Evolutionary conservation across 805 yeast genomes (phyloP).

Genomic region (Metschnikowia corniflorae): DNA sequence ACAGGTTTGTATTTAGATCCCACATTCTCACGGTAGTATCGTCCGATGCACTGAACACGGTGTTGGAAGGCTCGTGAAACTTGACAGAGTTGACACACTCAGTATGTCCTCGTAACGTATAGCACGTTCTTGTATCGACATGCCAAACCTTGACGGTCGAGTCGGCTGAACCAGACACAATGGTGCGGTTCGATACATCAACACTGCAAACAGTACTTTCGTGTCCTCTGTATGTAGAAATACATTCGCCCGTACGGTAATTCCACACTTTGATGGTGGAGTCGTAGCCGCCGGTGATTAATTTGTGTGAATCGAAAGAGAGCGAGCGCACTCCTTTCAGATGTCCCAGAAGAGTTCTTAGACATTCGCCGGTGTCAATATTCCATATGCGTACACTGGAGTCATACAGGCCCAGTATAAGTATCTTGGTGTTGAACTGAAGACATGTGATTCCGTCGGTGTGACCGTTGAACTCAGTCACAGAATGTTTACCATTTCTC

Average conservation of each 20-base stretch:
- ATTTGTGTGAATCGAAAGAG: constrained; percentile 81
- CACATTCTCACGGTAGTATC: constrained; percentile 93
- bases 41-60: constrained; percentile 84
- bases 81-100: constrained; percentile 92
- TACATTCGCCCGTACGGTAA: constrained; percentile 89
- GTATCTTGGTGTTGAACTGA: constrained; percentile 69
- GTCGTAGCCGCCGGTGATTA: constrained; percentile 90
- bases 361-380: constrained; percentile 68
- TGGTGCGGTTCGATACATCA: constrained; percentile 73
- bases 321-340: constrained; percentile 81
- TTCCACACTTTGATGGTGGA: constrained; percentile 94
- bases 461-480: constrained; percentile 73
- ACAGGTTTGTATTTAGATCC: constrained; percentile 79
- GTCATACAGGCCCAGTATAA: constrained; percentile 92
- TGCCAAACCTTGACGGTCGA: constrained; percentile 94
- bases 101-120: constrained; percentile 87
- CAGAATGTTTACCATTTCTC: constrained; percentile 74
- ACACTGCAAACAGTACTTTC: constrained; percentile 80
- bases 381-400: constrained; percentile 93
- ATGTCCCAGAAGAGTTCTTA: constrained; percentile 84
- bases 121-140: constrained; percentile 88
- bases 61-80: constrained; percentile 72
- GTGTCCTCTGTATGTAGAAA: constrained; percentile 92
- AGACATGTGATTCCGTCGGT: constrained; percentile 85
- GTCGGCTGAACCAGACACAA: constrained; percentile 93